Percentiles rank a stretch among this genome's conserved stretches.
These are phyloP conservation scores for Coniophora puteana DNA, from an alignment of 1,284 basidiomycete species.

Conservation along the genomic window DNA sequence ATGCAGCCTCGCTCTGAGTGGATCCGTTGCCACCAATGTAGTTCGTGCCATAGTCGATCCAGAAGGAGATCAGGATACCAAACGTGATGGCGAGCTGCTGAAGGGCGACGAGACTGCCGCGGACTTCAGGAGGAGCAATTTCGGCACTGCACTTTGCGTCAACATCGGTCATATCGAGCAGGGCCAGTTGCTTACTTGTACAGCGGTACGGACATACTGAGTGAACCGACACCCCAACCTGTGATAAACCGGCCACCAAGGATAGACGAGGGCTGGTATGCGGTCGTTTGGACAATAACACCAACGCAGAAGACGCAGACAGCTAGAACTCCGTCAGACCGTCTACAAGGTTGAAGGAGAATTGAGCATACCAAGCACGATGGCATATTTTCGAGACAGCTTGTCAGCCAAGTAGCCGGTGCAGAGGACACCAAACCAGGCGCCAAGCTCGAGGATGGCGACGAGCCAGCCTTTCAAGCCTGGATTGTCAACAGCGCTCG, in stretches of 20 bases:
- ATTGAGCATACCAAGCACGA: conserved; percentile 48
- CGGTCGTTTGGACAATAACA: conserved; percentile 63
- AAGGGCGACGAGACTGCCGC: conserved; percentile 77
- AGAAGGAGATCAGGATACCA: conserved; percentile 70
- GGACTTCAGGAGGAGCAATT: conserved; percentile 78
- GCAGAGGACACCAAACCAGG: conserved; percentile 69
- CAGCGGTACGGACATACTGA: conserved; percentile 72
- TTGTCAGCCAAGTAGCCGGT: conserved; percentile 71
- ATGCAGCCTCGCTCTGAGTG: conserved; percentile 61
- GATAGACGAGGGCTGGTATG: conserved; percentile 54
- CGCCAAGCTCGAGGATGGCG: conserved; percentile 65
- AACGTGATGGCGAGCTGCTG: conserved; percentile 82
- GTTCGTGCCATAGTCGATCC: conserved; percentile 78
- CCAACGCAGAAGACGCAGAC: conserved; percentile 66
- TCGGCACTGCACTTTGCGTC: conserved; percentile 38
- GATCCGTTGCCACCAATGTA: conserved; percentile 62
- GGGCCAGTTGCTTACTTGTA: conserved; percentile 51
- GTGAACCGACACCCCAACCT: conserved; percentile 72
- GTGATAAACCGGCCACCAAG: conserved; percentile 73
- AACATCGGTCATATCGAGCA: conserved; percentile 1
- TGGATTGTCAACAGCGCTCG: conserved; percentile 43
- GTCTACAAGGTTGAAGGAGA: neutral
- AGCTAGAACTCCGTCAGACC: conserved; percentile 33
- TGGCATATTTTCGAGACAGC: conserved; percentile 69
- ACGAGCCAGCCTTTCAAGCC: conserved; percentile 66